These are phyloP conservation scores for Papiliotrema flavescens DNA, from an alignment of 1,284 basidiomycete genomes.

Conservation along the genomic window DNA sequence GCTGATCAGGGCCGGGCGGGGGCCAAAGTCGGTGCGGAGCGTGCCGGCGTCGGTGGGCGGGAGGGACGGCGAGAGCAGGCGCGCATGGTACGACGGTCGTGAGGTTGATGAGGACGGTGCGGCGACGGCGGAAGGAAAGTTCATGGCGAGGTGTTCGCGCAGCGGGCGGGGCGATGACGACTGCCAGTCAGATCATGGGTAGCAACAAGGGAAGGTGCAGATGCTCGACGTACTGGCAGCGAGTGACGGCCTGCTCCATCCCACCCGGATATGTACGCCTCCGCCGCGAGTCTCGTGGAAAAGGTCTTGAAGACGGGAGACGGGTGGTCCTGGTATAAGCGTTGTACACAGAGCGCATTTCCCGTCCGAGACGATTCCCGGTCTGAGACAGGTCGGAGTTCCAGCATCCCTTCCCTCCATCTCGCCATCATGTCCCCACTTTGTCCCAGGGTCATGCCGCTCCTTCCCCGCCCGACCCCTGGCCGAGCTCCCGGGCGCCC, in stretches of 20 bases:
- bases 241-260: slow-evolving; percentile 27
- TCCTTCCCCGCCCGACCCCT: no score
- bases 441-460: no score
- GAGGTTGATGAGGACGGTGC: slow-evolving; percentile 9
- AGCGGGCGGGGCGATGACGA: slow-evolving; percentile 28
- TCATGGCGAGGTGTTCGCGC: slow-evolving; percentile 34
- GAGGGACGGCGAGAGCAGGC: slow-evolving; percentile 16
- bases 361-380: no score
- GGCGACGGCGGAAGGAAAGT: slow-evolving; percentile 27
- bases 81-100: slow-evolving; percentile 26
- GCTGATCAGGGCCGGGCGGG: slow-evolving; percentile 1
- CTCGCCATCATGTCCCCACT: background rate
- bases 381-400: no score
- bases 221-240: slow-evolving; percentile 25
- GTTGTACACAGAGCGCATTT: no score
- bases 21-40: slow-evolving; percentile 5
- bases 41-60: slow-evolving; percentile 8
- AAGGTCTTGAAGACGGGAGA: slow-evolving; percentile 29
- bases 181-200: slow-evolving; percentile 4
- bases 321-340: slow-evolving; percentile 15
- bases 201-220: background rate
- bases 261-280: slow-evolving; percentile 34
- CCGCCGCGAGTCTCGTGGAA: slow-evolving; percentile 29
- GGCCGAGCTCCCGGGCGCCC: no score
- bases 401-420: no score